A percentile compares a stretch with the other conserved stretches of the same genome.
Evolutionary conservation across 345 rosid species (phyloP).

Genomic region (Melaleuca alternifolia): DNA sequence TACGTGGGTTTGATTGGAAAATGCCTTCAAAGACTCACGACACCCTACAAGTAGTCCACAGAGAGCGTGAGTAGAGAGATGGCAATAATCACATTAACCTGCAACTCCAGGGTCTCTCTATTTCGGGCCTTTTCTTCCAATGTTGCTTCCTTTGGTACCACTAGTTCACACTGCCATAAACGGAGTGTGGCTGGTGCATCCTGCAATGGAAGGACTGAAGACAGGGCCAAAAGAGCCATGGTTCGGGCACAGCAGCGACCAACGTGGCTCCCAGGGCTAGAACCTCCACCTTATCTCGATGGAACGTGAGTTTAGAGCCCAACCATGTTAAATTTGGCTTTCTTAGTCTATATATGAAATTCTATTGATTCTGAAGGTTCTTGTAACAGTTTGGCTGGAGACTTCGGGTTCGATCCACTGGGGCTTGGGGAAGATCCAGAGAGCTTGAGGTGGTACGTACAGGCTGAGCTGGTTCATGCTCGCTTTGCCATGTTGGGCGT

Average conservation of each 20-base stretch:
- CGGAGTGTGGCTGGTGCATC: background rate
- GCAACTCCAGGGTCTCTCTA: background rate
- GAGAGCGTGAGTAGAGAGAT: background rate
- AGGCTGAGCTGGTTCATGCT: constrained; percentile 86
- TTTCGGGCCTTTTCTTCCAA: background rate
- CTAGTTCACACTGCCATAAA: background rate
- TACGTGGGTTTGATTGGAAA: background rate
- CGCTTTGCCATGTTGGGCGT: constrained; percentile 95
- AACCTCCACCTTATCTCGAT: constrained; percentile 78
- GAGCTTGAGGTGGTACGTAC: constrained; percentile 93
- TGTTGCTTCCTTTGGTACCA: background rate
- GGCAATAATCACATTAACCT: background rate
- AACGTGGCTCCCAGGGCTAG: constrained; percentile 93
- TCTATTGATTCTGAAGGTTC: background rate
- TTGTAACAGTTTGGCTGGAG: constrained; percentile 55
- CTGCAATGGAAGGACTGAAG: background rate
- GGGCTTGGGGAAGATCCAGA: constrained; percentile 87
- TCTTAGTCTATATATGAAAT: background rate
- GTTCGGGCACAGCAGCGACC: constrained; percentile 59
- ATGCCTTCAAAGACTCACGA: background rate
- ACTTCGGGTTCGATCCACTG: constrained; percentile 88
- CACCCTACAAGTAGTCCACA: background rate
- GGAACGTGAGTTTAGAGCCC: constrained; percentile 51
- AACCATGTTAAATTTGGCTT: background rate
- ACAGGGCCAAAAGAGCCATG: background rate